Percentiles rank a stretch among this genome's conserved stretches.
phyloP scores from a whole-genome alignment of 176 grass and related monocot genomes.

The Calamus simplicifolius region DNA sequence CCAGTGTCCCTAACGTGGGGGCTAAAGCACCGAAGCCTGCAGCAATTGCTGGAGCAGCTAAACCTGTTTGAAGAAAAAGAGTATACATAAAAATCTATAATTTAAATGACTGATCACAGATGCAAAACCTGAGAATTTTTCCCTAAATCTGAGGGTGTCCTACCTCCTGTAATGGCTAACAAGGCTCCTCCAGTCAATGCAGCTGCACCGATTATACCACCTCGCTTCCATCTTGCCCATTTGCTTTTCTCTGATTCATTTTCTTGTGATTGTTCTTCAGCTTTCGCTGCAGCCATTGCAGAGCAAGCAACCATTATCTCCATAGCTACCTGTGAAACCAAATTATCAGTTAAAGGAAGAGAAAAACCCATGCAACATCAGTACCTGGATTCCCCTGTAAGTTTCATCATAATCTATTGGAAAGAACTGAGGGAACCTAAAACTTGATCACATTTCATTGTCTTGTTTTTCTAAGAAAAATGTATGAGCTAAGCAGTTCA shows the following conservation, averaged over 20 bases:
- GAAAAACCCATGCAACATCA: background rate
- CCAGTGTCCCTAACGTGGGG: slow-evolving; percentile 69
- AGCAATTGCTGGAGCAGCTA: slow-evolving; percentile 96
- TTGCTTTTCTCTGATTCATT: slow-evolving; percentile 46
- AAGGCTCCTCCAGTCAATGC: slow-evolving; percentile 87
- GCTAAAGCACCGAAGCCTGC: slow-evolving; percentile 78
- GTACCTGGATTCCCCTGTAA: no score
- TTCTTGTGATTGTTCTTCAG: slow-evolving; percentile 40
- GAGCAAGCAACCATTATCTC: slow-evolving; percentile 99
- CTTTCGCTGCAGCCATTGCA: slow-evolving; percentile 96
- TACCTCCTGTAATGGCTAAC: slow-evolving; percentile 93
- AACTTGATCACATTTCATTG: no score
- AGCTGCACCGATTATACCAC: slow-evolving; percentile 87
- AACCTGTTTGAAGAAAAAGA: slow-evolving; percentile 38
- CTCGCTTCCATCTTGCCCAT: slow-evolving; percentile 76
- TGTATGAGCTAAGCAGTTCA: no score
- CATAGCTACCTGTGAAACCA: slow-evolving; percentile 72
- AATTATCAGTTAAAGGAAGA: slow-evolving; percentile 14
- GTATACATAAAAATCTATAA: background rate
- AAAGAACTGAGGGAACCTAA: no score
- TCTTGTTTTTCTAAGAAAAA: no score
- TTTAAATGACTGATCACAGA: background rate
- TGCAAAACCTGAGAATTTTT: background rate
- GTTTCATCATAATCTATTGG: no score
- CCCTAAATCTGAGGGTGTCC: background rate